Evolutionary conservation across 176 grass and related monocot genomes (phyloP).

Genomic region (Paspalum vaginatum): DNA sequence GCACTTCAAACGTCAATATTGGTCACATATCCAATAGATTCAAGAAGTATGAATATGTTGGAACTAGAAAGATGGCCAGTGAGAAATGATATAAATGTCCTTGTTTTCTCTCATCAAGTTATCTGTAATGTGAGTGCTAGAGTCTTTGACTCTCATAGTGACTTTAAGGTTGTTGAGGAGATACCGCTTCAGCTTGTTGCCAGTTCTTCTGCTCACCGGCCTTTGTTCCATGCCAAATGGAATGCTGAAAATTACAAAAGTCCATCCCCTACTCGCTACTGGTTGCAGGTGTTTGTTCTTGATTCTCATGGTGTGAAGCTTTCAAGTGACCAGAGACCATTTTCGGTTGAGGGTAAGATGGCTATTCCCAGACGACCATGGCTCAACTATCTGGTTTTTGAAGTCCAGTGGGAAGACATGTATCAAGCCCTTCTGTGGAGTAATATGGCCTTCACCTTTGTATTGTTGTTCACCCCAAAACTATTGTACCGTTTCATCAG

Average conservation of each 20-base stretch:
- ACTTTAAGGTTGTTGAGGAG: conserved; percentile 85
- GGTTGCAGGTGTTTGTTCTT: conserved; percentile 67
- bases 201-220: conserved; percentile 39
- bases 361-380: conserved; percentile 40
- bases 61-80: conserved; percentile 42
- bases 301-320: conserved; percentile 62
- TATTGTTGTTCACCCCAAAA: conserved; percentile 57
- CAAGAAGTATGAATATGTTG: conserved; percentile 78
- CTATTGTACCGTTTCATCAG: conserved; percentile 50
- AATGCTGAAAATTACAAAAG: conserved; percentile 84
- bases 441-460: conserved; percentile 60
- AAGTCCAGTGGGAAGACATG: conserved; percentile 79
- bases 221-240: conserved; percentile 86
- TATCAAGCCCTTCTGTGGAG: conserved; percentile 70
- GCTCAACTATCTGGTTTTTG: conserved; percentile 65
- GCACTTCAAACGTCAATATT: conserved; percentile 54
- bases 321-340: conserved; percentile 59
- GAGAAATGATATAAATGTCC: conserved; percentile 91
- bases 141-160: conserved; percentile 73
- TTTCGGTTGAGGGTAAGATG: conserved; percentile 73
- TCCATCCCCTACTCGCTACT: conserved; percentile 68
- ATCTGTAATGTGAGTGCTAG: conserved; percentile 77
- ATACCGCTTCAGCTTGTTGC: conserved; percentile 60
- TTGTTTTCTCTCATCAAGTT: conserved; percentile 67
- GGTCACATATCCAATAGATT: conserved; percentile 87